Evolutionary conservation across 306 rosid species (phyloP).

Genomic region (Pueraria montana): DNA sequence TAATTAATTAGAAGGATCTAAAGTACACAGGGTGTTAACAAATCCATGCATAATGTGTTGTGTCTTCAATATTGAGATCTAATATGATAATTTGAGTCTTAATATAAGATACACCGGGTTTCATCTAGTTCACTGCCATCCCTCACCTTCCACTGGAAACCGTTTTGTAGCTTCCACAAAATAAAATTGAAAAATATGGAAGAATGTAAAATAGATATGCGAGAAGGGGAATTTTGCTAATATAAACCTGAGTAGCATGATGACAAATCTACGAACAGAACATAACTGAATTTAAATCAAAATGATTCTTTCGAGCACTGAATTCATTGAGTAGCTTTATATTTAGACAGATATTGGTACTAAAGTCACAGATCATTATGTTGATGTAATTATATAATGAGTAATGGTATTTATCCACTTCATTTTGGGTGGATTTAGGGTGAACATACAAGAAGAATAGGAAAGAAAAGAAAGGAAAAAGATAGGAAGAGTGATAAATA

Average conservation of each 20-base stretch:
- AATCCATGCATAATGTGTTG: slow-evolving; percentile 20
- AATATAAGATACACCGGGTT: neutral
- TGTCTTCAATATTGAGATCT: neutral
- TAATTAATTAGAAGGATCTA: slow-evolving; percentile 28
- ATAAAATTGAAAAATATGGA: neutral
- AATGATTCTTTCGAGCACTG: neutral
- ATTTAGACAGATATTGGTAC: neutral
- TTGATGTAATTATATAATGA: no score
- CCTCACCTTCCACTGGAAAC: neutral
- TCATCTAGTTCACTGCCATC: neutral
- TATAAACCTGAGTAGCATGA: neutral
- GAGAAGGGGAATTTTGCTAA: slow-evolving; percentile 5
- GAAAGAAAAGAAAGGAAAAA: no score
- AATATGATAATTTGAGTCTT: slow-evolving; percentile 19
- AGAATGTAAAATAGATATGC: neutral
- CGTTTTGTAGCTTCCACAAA: neutral
- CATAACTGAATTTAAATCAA: neutral
- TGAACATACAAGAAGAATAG: no score
- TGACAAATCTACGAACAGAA: neutral
- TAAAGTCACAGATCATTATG: neutral
- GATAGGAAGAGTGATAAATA: neutral
- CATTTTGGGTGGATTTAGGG: no score
- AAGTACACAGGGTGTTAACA: neutral
- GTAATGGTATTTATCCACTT: no score
- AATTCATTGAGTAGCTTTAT: neutral